Conservation (phyloP, 257 asterid species). For the Solanum ossicruentum region DNA sequence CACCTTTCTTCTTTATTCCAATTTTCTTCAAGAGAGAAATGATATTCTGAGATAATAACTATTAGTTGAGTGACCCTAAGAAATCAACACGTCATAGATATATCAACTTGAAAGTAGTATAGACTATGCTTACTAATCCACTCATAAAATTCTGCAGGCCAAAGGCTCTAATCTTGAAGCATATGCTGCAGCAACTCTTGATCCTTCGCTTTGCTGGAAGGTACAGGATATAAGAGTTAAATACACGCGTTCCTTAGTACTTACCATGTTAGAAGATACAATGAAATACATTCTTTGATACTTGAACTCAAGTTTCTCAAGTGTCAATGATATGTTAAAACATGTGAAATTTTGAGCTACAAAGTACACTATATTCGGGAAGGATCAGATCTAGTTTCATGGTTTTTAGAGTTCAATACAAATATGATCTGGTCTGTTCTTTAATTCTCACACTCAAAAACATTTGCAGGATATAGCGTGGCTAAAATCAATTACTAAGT, state of each 20-base stretch:
- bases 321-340: neutral
- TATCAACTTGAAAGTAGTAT: neutral
- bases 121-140: neutral
- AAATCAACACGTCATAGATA: neutral
- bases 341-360: neutral
- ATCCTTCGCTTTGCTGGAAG: constrained; percentile 50
- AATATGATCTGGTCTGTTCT: neutral
- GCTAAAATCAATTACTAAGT: constrained; percentile 45
- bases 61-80: neutral
- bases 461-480: constrained; percentile 52
- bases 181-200: constrained; percentile 22
- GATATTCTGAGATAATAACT: neutral
- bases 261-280: neutral
- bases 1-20: too few relatives aligned
- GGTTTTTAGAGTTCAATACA: neutral
- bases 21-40: neutral
- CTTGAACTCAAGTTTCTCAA: neutral
- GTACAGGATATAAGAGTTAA: constrained; percentile 11
- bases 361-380: neutral
- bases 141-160: constrained; percentile 17
- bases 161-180: constrained; percentile 43
- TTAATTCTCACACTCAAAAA: neutral
- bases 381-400: neutral
- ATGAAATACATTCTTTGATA: neutral
- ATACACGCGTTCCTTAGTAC: neutral